Percentiles rank a stretch among this genome's conserved stretches.
These are phyloP conservation scores for Sarocladium strictum DNA, from an alignment of 2,329 filamentous ascomycete genomes.

Conservation along the genomic window DNA sequence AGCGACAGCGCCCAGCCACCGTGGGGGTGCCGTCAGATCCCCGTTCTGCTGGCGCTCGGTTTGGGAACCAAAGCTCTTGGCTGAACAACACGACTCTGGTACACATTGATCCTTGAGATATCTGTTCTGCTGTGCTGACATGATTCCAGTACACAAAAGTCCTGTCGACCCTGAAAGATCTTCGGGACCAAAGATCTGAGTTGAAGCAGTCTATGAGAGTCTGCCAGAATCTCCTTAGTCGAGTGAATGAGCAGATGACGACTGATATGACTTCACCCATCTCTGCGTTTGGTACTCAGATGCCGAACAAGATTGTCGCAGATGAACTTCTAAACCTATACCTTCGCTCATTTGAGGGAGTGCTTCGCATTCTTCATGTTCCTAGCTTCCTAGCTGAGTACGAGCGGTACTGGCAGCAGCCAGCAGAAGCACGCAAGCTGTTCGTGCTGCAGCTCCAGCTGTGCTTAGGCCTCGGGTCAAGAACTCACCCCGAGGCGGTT, in stretches of 20 bases:
- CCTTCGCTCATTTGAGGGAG: conserved; percentile 35
- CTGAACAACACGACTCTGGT: conserved; percentile 10
- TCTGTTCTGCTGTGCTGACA: neutral
- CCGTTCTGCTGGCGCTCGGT: neutral
- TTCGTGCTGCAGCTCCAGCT: conserved; percentile 16
- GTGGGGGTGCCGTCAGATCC: too few relatives aligned
- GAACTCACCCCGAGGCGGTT: conserved; percentile 16
- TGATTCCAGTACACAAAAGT: conserved; percentile 6
- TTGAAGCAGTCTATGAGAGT: neutral
- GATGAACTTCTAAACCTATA: conserved; percentile 30
- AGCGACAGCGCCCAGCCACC: neutral
- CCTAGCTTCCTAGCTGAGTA: conserved; percentile 34
- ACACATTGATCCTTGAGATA: neutral
- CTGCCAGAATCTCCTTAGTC: neutral
- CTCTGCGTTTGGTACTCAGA: neutral
- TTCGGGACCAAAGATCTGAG: neutral
- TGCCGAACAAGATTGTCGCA: conserved; percentile 12
- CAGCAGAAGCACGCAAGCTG: conserved; percentile 15
- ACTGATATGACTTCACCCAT: neutral
- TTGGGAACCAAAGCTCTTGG: conserved; percentile 10
- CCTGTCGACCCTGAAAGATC: neutral
- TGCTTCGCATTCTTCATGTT: conserved; percentile 34
- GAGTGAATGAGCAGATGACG: neutral
- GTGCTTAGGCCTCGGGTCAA: conserved; percentile 16
- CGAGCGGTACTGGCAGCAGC: conserved; percentile 12